Percentiles rank a stretch among this genome's conserved stretches.
These are phyloP conservation scores for Dioszegia crocea DNA, from an alignment of 768 basidiomycete species.

Conservation along the genomic window DNA sequence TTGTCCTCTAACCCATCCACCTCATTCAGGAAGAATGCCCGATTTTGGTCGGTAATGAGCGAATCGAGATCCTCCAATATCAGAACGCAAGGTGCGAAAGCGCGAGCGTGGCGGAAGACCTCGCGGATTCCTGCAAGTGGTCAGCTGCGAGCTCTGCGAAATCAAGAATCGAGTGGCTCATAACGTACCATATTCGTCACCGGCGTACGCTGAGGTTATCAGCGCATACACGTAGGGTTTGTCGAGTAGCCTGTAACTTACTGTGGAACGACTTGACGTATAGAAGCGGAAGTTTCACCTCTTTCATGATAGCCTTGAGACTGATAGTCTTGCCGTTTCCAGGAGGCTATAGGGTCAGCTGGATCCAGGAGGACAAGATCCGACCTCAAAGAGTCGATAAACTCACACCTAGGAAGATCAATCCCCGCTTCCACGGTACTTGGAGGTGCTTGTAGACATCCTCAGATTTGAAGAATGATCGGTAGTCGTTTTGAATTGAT, in stretches of 20 bases:
- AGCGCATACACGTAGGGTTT: background rate
- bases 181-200: conserved; percentile 22
- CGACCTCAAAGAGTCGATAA: background rate
- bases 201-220: conserved; percentile 1
- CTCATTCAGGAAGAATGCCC: conserved; percentile 85
- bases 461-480: conserved; percentile 75
- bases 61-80: conserved; percentile 70
- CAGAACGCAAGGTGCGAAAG: conserved; percentile 50
- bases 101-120: conserved; percentile 71
- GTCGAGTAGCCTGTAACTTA: conserved; percentile 42
- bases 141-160: conserved; percentile 4
- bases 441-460: conserved; percentile 66
- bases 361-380: too few relatives aligned
- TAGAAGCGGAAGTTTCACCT: conserved; percentile 62
- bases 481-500: conserved; percentile 66
- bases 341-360: conserved; percentile 38
- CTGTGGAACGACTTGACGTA: conserved; percentile 79
- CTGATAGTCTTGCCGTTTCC: conserved; percentile 71
- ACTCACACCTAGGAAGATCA: conserved; percentile 73
- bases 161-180: background rate
- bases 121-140: conserved; percentile 55
- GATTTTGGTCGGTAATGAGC: conserved; percentile 69
- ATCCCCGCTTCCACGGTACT: conserved; percentile 84
- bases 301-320: conserved; percentile 73
- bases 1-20: conserved; percentile 71